A percentile compares a stretch with the other conserved stretches of the same genome.
These are phyloP conservation scores for Fistulifera pelliculosa DNA, from an alignment of 108 stramenopile genomes.

Conservation along the genomic window DNA sequence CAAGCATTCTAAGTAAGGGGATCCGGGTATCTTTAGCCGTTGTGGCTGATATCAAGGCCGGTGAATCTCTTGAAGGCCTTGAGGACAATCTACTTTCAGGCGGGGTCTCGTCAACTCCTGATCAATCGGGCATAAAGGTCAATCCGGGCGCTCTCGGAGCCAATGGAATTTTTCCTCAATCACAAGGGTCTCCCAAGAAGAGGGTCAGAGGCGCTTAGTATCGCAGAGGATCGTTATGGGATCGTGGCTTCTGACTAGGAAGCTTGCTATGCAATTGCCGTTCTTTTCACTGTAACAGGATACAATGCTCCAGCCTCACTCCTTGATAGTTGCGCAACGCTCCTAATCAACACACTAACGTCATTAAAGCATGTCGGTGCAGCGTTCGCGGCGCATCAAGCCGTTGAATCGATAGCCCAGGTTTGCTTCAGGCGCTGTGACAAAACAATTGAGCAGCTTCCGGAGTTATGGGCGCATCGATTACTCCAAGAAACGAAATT, in stretches of 20 bases:
- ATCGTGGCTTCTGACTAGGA: conserved; percentile 60
- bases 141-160: conserved; percentile 67
- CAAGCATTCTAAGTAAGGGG: conserved; percentile 21
- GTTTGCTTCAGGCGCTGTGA: conserved; percentile 9
- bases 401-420: conserved; percentile 39
- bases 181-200: conserved; percentile 14
- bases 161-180: conserved; percentile 45
- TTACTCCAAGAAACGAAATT: conserved; percentile 33
- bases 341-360: conserved; percentile 40
- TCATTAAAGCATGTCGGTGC: conserved; percentile 66
- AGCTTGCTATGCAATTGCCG: conserved; percentile 29
- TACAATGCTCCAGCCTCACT: conserved; percentile 2
- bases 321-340: conserved; percentile 22
- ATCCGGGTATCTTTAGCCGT: conserved; percentile 43
- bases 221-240: conserved; percentile 55
- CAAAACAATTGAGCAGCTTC: conserved; percentile 9
- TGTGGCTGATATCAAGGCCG: conserved; percentile 47
- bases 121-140: conserved; percentile 30
- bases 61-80: conserved; percentile 32
- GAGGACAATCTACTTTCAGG: conserved; percentile 16
- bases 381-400: conserved; percentile 48
- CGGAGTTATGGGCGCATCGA: conserved; percentile 22
- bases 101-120: conserved; percentile 2
- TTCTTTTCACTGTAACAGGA: conserved; percentile 5
- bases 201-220: conserved; percentile 18